phyloP scores from a whole-genome alignment of 225 moss, liverwort and hornwort species.

The Polytrichum formosum region DNA sequence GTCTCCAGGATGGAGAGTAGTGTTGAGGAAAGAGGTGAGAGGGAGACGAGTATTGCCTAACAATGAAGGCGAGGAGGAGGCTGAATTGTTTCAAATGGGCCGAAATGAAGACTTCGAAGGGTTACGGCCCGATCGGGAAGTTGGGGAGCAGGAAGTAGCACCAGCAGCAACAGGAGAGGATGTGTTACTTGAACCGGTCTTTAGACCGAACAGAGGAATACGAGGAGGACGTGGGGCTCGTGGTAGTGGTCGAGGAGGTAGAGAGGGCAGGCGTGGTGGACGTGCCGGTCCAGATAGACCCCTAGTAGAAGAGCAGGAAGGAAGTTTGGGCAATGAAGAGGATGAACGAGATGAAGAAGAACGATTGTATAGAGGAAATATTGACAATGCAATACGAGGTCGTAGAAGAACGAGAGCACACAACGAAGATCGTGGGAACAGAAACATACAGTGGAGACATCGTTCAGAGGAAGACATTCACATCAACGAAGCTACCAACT shows the following conservation, averaged over 20 bases:
- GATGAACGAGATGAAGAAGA: not conserved
- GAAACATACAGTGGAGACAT: not conserved
- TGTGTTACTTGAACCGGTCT: not conserved
- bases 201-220: not conserved
- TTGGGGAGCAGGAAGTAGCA: not conserved
- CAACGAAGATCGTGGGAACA: not conserved
- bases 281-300: not conserved
- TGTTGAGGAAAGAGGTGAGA: not conserved
- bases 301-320: not conserved
- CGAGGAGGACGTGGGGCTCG: not conserved
- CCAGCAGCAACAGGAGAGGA: not conserved
- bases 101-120: not conserved
- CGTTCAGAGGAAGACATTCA: not conserved
- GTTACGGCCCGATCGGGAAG: not conserved
- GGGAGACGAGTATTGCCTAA: not conserved
- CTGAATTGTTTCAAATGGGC: not conserved
- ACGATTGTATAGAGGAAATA: not conserved
- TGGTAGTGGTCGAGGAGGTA: not conserved
- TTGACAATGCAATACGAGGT: not conserved
- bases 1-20: not conserved
- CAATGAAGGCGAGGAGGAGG: not conserved
- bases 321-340: not conserved
- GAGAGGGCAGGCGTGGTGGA: not conserved
- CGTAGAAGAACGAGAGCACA: not conserved
- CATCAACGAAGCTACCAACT: not conserved